Conservation (phyloP, 2,329 filamentous ascomycete genomes). For the Alternaria arborescens region DNA sequence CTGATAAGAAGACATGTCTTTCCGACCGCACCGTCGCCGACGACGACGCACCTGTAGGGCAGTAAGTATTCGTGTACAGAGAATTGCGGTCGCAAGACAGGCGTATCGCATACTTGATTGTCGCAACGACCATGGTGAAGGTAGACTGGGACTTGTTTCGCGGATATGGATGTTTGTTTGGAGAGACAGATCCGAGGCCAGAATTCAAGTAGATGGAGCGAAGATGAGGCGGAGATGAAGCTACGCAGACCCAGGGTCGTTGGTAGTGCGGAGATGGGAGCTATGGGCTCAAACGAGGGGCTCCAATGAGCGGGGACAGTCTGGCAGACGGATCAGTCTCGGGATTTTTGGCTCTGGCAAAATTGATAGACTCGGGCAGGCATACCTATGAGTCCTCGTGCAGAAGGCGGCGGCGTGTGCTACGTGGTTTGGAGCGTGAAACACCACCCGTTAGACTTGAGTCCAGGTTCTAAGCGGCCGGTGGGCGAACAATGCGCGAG, state of each 20-base stretch:
- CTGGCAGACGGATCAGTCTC: slow-evolving; percentile 41
- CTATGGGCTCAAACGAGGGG: slow-evolving; percentile 47
- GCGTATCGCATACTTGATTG: slow-evolving; percentile 50
- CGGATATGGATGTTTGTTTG: slow-evolving; percentile 23
- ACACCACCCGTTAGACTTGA: slow-evolving; percentile 49
- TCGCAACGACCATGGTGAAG: slow-evolving; percentile 52
- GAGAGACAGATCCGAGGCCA: slow-evolving; percentile 20
- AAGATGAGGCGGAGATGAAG: slow-evolving; percentile 13
- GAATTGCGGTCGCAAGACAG: background rate
- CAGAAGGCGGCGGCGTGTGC: slow-evolving; percentile 46
- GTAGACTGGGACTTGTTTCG: slow-evolving; percentile 3
- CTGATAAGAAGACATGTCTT: slow-evolving; percentile 99
- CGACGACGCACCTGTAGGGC: slow-evolving; percentile 85
- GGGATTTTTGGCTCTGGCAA: slow-evolving; percentile 28
- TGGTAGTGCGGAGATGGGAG: slow-evolving; percentile 5
- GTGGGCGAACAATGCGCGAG: slow-evolving; percentile 37
- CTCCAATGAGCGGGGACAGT: slow-evolving; percentile 41
- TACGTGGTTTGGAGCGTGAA: slow-evolving; percentile 48
- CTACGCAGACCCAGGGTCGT: slow-evolving; percentile 11
- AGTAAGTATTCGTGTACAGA: slow-evolving; percentile 20
- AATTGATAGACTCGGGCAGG: slow-evolving; percentile 29
- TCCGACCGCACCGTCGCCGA: slow-evolving; percentile 98
- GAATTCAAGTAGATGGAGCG: slow-evolving; percentile 25
- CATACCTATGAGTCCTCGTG: slow-evolving; percentile 44
- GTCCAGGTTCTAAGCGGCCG: slow-evolving; percentile 43